phyloP scores from a whole-genome alignment of 2,329 filamentous ascomycete genomes.

The Colletotrichum ledebouriae region DNA sequence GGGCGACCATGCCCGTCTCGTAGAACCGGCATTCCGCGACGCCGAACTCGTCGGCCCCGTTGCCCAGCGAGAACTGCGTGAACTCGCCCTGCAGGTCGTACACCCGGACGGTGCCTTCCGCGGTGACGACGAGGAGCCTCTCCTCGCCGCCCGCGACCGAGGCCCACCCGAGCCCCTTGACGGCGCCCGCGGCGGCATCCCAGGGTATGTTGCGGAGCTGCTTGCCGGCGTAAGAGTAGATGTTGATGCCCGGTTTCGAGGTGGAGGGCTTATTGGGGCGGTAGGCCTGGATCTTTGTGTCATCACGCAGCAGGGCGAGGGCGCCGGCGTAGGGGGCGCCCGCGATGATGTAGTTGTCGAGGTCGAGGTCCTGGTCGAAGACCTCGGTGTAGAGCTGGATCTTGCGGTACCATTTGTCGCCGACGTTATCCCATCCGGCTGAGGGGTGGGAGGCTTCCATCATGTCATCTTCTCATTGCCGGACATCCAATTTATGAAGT shows the following conservation, averaged over 20 bases:
- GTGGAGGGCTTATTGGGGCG: slow-evolving; percentile 72
- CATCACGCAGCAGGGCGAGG: slow-evolving; percentile 88
- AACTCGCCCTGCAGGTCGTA: slow-evolving; percentile 97
- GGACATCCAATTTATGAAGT: too few species aligned
- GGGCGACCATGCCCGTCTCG: slow-evolving; percentile 89
- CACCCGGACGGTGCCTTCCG: slow-evolving; percentile 90
- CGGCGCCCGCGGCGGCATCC: slow-evolving; percentile 84
- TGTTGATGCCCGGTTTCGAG: slow-evolving; percentile 85
- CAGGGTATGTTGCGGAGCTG: slow-evolving; percentile 88
- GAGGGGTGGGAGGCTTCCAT: slow-evolving; percentile 77
- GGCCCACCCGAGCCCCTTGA: slow-evolving; percentile 94
- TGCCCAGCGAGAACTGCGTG: slow-evolving; percentile 90
- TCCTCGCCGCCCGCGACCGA: slow-evolving; percentile 75
- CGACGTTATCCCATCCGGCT: slow-evolving; percentile 94
- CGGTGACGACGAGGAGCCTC: slow-evolving; percentile 86
- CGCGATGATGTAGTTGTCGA: slow-evolving; percentile 93
- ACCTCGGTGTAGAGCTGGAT: slow-evolving; percentile 92
- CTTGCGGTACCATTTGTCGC: slow-evolving; percentile 95
- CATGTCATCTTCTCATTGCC: slow-evolving; percentile 49
- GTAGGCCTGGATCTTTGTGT: slow-evolving; percentile 84
- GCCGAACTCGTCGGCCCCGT: slow-evolving; percentile 88
- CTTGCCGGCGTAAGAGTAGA: slow-evolving; percentile 94
- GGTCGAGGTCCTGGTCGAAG: slow-evolving; percentile 92
- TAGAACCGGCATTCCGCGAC: slow-evolving; percentile 94
- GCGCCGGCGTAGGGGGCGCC: slow-evolving; percentile 95